Percentiles rank a stretch among this genome's conserved stretches.
Conservation (phyloP, 257 asterid species). For the Schizonepeta tenuifolia region DNA sequence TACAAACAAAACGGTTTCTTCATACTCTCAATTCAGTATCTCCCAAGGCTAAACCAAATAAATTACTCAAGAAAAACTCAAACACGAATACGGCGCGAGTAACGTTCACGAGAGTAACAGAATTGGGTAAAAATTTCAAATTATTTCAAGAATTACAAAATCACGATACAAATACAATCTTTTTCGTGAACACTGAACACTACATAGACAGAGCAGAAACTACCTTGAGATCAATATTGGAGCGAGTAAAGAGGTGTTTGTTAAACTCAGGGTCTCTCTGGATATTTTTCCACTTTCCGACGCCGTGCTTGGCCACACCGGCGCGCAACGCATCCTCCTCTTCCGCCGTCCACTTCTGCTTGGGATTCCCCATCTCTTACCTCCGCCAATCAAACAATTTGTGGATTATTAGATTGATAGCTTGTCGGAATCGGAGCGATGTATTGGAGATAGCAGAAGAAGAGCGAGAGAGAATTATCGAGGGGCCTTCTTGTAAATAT, state of each 20-base stretch:
- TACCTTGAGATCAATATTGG: slow-evolving; percentile 80
- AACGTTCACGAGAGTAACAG: not conserved
- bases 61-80: not conserved
- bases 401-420: not conserved
- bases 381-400: slow-evolving; percentile 16
- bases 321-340: slow-evolving; percentile 74
- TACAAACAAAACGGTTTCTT: not conserved
- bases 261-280: slow-evolving; percentile 70
- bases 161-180: not conserved
- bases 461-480: not conserved
- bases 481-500: slow-evolving; percentile 18
- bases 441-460: not conserved
- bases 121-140: too few species aligned
- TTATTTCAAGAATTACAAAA: not conserved
- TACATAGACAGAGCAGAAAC: not conserved
- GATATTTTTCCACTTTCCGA: slow-evolving; percentile 79
- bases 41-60: not conserved
- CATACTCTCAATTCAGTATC: slow-evolving; percentile 2
- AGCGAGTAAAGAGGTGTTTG: slow-evolving; percentile 59
- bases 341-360: slow-evolving; percentile 72
- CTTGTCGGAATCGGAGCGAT: not conserved
- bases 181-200: not conserved
- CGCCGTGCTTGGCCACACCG: slow-evolving; percentile 74
- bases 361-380: slow-evolving; percentile 66
- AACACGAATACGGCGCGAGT: not conserved